Conservation (phyloP, 2,329 filamentous ascomycete genomes). For the Erysiphe pulchra region DNA sequence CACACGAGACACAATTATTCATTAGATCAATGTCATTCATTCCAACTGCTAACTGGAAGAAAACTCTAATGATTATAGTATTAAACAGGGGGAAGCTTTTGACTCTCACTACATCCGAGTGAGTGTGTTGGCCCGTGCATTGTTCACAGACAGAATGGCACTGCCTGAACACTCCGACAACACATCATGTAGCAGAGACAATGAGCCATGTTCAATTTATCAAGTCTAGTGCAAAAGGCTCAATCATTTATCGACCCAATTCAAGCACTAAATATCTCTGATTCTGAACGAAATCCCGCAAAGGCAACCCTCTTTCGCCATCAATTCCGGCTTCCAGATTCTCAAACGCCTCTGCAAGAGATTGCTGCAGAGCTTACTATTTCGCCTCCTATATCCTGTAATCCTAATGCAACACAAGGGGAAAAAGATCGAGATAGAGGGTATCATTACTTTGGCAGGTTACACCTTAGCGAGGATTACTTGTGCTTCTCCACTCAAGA, state of each 20-base stretch:
- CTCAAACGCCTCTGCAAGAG: constrained; percentile 83
- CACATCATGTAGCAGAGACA: constrained; percentile 8
- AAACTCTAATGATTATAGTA: too few species aligned
- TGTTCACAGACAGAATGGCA: neutral
- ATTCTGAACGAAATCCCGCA: constrained; percentile 58
- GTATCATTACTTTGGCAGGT: constrained; percentile 74
- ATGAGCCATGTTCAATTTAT: constrained; percentile 33
- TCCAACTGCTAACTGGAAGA: too few species aligned
- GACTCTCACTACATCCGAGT: too few species aligned
- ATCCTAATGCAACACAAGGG: constrained; percentile 35
- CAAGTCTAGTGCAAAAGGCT: constrained; percentile 80
- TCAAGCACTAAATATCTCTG: constrained; percentile 45
- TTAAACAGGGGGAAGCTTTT: too few species aligned
- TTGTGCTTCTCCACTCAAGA: constrained; percentile 92
- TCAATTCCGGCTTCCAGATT: constrained; percentile 83
- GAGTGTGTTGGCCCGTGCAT: neutral
- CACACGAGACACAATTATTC: too few species aligned
- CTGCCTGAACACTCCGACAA: neutral
- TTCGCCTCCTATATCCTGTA: constrained; percentile 25
- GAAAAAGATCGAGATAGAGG: constrained; percentile 46
- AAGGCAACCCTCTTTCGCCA: constrained; percentile 84
- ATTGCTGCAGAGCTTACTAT: constrained; percentile 91
- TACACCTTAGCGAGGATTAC: constrained; percentile 83
- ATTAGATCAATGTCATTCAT: too few species aligned
- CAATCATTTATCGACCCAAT: constrained; percentile 86